Conservation (phyloP, 2,329 filamentous ascomycete species). For the Helicocarpus griseus region DNA sequence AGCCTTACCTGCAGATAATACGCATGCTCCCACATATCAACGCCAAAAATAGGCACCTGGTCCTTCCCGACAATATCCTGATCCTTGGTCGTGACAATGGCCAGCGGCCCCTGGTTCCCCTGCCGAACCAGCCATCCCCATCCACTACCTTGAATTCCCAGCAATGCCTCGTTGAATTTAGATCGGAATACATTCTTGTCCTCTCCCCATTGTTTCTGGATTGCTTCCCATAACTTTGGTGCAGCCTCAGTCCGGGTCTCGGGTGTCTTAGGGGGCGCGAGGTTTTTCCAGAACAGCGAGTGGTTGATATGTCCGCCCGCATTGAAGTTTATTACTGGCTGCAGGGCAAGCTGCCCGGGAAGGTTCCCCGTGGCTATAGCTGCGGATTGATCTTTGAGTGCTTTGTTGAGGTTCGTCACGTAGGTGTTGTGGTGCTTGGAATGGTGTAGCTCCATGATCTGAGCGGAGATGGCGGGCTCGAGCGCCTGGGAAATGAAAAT, state of each 20-base stretch:
- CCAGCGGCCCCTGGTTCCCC: constrained; percentile 47
- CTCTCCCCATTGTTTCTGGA: constrained; percentile 59
- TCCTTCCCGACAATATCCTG: constrained; percentile 73
- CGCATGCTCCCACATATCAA: constrained; percentile 92
- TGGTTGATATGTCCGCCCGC: constrained; percentile 92
- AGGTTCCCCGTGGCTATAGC: constrained; percentile 51
- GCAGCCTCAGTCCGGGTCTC: constrained; percentile 47
- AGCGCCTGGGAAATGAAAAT: constrained; percentile 58
- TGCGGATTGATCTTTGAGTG: constrained; percentile 53
- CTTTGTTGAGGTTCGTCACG: constrained; percentile 77
- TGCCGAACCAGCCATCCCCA: constrained; percentile 81
- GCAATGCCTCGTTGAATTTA: constrained; percentile 54
- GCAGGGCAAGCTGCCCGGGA: constrained; percentile 55
- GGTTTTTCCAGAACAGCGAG: constrained; percentile 82
- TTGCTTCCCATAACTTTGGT: constrained; percentile 51
- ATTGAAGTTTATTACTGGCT: constrained; percentile 71
- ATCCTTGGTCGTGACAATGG: constrained; percentile 74
- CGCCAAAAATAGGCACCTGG: constrained; percentile 60
- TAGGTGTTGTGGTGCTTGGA: constrained; percentile 90
- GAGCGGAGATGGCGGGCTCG: constrained; percentile 66
- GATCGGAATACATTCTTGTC: constrained; percentile 52
- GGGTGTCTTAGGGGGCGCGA: constrained; percentile 50
- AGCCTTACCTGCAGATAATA: constrained; percentile 66
- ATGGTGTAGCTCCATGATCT: constrained; percentile 95
- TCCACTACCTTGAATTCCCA: constrained; percentile 71